Evolutionary conservation across 1,139 yeast species (phyloP), one percentile per base, ranked within the genome.

Genomic region (Lipomyces yarrowii): DNA sequence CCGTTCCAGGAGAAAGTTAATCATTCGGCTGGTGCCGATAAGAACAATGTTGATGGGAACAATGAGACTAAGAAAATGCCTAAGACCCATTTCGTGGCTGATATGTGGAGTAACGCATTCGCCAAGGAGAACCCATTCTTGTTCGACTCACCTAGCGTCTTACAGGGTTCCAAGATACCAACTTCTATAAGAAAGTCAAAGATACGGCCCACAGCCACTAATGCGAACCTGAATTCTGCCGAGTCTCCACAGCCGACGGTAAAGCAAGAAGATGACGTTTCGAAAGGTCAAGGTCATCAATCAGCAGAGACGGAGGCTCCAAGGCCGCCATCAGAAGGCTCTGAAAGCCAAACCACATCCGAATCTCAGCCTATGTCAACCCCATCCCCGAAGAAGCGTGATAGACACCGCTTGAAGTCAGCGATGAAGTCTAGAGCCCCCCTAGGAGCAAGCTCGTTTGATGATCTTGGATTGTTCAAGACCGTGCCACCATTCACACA

Each of bases 401-500:
- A 42, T 18, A 23, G 59, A 23, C 59, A 35, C 51, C 56, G 61
- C 6, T 15, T 37, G n/a, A 51, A 33, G 32, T 55, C 65, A 1
- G 7, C 58, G n/a, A 30, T 23, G 54, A 54, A 46, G 13, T 15
- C 37, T 3, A 37, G 55, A 15, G 26, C 35, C 21, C 58, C 46
- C n/a, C 18, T 21, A 1, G 55, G 39, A 4, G 18, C 46, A 15
- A 51, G 53, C 23, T 35, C 33, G 32, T 63, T 61, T 15, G 55
- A 60, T 58, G 64, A 61, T 26, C 56, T 63, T 13, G 64, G 61
- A 5, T 11, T 46, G 30, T 69, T 77, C 18, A 62, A 65, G 2
- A 73, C 73, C 11, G 76, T 77, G 1, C 78, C 83, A 1, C 84
- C 83, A 3, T 79, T 81, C 65, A 79, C 82, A 1, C 77, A 79